A percentile compares a stretch with the other conserved stretches of the same genome.
phyloP scores from a whole-genome alignment of 345 rosid genomes.

The Citrus glauca region DNA sequence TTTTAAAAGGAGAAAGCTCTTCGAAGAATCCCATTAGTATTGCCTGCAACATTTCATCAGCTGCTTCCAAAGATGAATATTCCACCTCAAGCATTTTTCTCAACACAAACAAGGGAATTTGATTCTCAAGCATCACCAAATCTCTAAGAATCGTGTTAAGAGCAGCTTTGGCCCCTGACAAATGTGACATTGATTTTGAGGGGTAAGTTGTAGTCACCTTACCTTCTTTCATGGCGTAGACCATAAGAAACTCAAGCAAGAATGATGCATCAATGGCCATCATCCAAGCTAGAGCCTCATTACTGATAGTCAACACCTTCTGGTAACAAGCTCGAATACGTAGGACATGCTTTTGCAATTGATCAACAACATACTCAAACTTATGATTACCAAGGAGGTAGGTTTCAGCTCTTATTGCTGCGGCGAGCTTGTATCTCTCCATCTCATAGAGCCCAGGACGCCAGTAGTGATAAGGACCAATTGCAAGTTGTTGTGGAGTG shows the following conservation, averaged over 20 bases:
- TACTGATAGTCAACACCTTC: conserved; percentile 40
- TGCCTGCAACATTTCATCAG: not conserved
- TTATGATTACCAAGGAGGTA: conserved; percentile 19
- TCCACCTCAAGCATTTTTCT: conserved; percentile 29
- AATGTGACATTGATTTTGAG: not conserved
- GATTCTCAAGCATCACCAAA: conserved; percentile 69
- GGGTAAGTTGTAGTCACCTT: not conserved
- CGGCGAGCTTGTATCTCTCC: conserved; percentile 61
- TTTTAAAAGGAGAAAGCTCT: conserved; percentile 54
- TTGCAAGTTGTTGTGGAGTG: conserved; percentile 64
- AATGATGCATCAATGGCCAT: conserved; percentile 73
- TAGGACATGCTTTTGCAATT: conserved; percentile 28
- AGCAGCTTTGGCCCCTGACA: not conserved
- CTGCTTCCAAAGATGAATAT: not conserved
- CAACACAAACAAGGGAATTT: conserved; percentile 56
- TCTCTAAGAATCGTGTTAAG: conserved; percentile 5
- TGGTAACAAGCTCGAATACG: conserved; percentile 60
- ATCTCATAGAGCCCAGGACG: conserved; percentile 67
- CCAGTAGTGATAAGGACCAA: conserved; percentile 75
- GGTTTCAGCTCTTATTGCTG: conserved; percentile 41
- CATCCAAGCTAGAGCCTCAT: conserved; percentile 70
- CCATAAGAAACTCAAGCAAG: conserved; percentile 59
- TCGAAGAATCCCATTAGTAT: conserved; percentile 29
- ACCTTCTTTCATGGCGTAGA: conserved; percentile 17
- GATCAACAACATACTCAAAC: conserved; percentile 49